Conservation (phyloP, 2,329 filamentous ascomycete species). For the Aspergillus eucalypticola region DNA sequence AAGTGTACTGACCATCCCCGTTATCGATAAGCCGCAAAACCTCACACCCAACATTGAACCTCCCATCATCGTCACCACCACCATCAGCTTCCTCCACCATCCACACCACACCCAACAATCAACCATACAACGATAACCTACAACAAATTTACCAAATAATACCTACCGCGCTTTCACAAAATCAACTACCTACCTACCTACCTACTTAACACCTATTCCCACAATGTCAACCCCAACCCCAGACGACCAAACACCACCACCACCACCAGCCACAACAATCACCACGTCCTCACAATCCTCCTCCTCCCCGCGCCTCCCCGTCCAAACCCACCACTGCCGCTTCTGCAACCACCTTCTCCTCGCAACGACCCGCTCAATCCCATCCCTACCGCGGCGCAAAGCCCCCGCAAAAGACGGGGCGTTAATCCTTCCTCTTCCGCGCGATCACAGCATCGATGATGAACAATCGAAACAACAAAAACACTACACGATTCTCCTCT, state of each 20-base stretch:
- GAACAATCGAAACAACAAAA: conserved; percentile 22
- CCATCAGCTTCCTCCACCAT: not conserved
- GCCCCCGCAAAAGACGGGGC: conserved; percentile 54
- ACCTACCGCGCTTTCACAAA: too few species aligned
- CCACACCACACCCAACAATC: not conserved
- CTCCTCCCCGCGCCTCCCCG: conserved; percentile 23
- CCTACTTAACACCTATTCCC: not conserved
- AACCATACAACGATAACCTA: not conserved
- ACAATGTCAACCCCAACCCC: not conserved
- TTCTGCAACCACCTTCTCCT: conserved; percentile 67
- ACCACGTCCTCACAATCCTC: not conserved
- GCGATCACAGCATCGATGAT: conserved; percentile 3
- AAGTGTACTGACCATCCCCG: too few species aligned
- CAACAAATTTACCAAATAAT: not conserved
- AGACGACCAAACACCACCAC: not conserved
- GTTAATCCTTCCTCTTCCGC: conserved; percentile 54
- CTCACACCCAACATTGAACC: not conserved
- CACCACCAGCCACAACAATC: not conserved
- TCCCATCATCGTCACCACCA: not conserved
- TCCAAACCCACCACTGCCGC: conserved; percentile 61
- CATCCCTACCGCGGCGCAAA: conserved; percentile 55
- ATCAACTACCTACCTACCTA: too few species aligned
- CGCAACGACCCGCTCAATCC: conserved; percentile 57
- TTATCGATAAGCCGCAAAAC: conserved; percentile 2
- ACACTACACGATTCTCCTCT: conserved; percentile 54